Conservation (phyloP, 768 basidiomycete species). For the Kwoniella sp. region DNA sequence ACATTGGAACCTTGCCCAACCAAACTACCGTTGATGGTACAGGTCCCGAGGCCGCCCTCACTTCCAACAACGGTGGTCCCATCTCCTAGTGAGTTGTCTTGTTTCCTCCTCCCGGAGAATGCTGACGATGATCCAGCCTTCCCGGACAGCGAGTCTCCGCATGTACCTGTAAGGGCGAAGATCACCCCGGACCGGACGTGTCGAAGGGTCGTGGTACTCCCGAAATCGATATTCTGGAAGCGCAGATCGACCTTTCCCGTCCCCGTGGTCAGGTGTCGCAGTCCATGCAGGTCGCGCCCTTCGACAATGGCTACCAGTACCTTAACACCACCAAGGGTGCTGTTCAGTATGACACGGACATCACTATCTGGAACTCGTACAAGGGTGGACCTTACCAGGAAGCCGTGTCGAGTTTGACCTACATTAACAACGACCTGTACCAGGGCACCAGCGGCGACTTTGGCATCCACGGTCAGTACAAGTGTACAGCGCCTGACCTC, state of each 20-base stretch:
- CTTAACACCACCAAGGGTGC: conserved; percentile 48
- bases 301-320: conserved; percentile 64
- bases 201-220: conserved; percentile 76
- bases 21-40: conserved; percentile 33
- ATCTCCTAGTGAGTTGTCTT: conserved; percentile 36
- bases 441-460: conserved; percentile 17
- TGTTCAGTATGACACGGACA: conserved; percentile 40
- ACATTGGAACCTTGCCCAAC: conserved; percentile 67
- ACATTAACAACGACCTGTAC: conserved; percentile 21
- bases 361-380: conserved; percentile 49
- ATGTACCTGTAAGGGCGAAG: conserved; percentile 81
- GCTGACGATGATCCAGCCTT: conserved; percentile 51
- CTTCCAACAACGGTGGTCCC: conserved; percentile 20
- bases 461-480: conserved; percentile 27
- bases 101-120: neutral
- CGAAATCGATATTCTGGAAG: conserved; percentile 81
- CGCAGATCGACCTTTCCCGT: conserved; percentile 55
- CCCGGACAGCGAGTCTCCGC: conserved; percentile 80
- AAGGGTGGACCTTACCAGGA: conserved; percentile 51
- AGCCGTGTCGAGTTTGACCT: conserved; percentile 31
- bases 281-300: conserved; percentile 66
- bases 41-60: conserved; percentile 30
- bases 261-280: conserved; percentile 66
- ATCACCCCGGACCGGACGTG: conserved; percentile 80
- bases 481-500: no score